Percentiles rank a stretch among this genome's conserved stretches.
Conservation (phyloP, 2,329 filamentous ascomycete genomes). For the Diaporthe humulicola region DNA sequence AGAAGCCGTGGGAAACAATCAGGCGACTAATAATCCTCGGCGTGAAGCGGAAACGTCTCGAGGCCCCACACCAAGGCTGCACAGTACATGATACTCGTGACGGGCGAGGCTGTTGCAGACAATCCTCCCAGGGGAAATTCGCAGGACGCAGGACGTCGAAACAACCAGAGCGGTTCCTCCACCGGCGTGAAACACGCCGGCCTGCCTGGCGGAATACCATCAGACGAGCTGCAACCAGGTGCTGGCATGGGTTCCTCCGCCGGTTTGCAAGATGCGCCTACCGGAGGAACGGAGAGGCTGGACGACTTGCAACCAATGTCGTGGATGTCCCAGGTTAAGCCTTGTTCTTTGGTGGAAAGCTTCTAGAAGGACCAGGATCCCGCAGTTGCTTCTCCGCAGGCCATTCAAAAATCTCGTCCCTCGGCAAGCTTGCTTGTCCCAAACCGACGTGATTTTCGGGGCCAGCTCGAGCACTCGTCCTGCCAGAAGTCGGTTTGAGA, state of each 20-base stretch:
- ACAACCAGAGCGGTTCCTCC: not conserved
- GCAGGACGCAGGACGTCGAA: not conserved
- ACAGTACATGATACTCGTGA: slow-evolving; percentile 2
- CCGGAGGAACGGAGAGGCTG: slow-evolving; percentile 11
- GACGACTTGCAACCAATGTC: not conserved
- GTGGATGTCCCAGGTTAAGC: not conserved
- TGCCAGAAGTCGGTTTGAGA: not conserved
- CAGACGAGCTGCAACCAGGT: slow-evolving; percentile 5
- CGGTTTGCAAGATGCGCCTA: slow-evolving; percentile 1
- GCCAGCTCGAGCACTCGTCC: not conserved
- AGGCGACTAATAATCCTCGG: slow-evolving; percentile 22
- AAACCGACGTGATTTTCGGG: not conserved
- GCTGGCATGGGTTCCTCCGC: slow-evolving; percentile 8
- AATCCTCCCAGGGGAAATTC: not conserved
- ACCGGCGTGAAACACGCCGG: slow-evolving; percentile 18
- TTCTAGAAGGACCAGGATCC: slow-evolving; percentile 27
- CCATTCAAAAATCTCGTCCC: not conserved
- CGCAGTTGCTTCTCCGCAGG: slow-evolving; percentile 1
- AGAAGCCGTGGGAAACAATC: slow-evolving; percentile 10
- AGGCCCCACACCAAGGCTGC: slow-evolving; percentile 1
- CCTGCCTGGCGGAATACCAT: not conserved
- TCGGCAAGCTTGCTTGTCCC: not conserved
- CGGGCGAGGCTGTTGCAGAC: not conserved
- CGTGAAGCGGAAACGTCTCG: slow-evolving; percentile 16
- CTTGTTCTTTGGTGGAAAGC: slow-evolving; percentile 6